These are phyloP conservation scores for Bonnemaisonia californica DNA, from an alignment of 31 red algal genomes.

Conservation along the genomic window DNA sequence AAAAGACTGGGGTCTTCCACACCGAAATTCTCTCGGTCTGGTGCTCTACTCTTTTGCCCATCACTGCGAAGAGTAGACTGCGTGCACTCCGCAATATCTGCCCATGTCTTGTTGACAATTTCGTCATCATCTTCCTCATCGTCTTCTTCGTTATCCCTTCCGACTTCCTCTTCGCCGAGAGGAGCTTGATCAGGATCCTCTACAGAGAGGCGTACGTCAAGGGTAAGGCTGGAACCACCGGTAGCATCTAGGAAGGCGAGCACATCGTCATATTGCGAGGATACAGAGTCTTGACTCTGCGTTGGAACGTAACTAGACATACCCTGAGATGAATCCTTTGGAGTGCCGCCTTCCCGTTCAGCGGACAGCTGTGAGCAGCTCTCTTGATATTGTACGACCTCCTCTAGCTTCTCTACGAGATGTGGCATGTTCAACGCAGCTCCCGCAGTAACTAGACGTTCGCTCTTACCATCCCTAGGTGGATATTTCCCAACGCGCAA, in stretches of 20 bases:
- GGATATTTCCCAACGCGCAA: conserved; percentile 58
- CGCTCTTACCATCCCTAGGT: background rate
- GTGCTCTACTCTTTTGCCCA: background rate
- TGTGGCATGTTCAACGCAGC: conserved; percentile 22
- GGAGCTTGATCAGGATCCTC: conserved; percentile 21
- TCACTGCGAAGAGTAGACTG: background rate
- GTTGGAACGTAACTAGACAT: background rate
- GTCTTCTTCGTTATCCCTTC: conserved; percentile 11
- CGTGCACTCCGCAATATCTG: background rate
- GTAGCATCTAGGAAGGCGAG: background rate
- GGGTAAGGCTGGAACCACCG: conserved; percentile 23
- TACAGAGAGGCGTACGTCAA: conserved; percentile 23
- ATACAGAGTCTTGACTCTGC: background rate
- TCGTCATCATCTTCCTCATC: conserved; percentile 11
- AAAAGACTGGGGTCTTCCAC: background rate
- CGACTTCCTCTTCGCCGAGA: conserved; percentile 12
- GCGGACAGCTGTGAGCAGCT: background rate
- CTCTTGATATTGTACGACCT: background rate
- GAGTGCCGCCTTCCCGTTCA: background rate
- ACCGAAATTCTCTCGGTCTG: background rate
- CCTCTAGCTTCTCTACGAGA: conserved; percentile 24
- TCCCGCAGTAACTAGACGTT: conserved; percentile 42
- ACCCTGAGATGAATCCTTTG: background rate
- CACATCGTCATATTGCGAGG: background rate
- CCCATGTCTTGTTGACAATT: background rate